Evolutionary conservation across 257 asterid genomes (phyloP), one percentile per base, ranked within the genome.

Genomic region (Buddleja alternifolia): DNA sequence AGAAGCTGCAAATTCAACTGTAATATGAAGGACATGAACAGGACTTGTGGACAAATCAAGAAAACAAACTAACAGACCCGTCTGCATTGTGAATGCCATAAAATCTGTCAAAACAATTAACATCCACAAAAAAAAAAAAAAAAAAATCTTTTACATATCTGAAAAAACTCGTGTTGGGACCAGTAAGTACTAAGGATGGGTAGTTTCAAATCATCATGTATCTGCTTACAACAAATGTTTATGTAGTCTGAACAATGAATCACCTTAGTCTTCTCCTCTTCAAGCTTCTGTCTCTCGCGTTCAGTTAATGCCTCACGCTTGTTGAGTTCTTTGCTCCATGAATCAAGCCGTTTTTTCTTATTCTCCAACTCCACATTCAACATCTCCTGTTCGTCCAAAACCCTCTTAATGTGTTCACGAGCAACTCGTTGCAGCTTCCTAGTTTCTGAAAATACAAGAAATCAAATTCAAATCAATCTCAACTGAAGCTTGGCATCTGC

Each of bases 251-350:
- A 16, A 51, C 7, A n/a, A 65, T 42, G 40, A 44, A 51, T 71
- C 48, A 89, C 97, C 97, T 84, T 86, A 62, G 36, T 61, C 68
- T 86, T 93, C 73, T 90, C 96, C 72, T 86, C 95, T 16, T 88
- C 97, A 73, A 90, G 98, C 77, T 88, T 93, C 24, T 75, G 89
- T 62, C 88, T 86, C 76, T 90, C 96, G 19, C 90, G 84, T 67
- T 88, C 95, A 45, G 96, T 90, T 36, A 76, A 77, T 12, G 90
- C 83, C 75, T 93, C 97, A 48, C 96, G 90, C 62, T 78, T 84
- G 66, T 88, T 85, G 81, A 93, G 76, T 67, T 93, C 97, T 80
- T 78, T 90, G 76, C 85, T 76, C 98, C 96, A 85, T 3, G 83
- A 56, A 76, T 88, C 95, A 34, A 93, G 95, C 16, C 86, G 63